These are phyloP conservation scores for Ilyonectria robusta DNA, from an alignment of 2,329 filamentous ascomycete genomes.

Conservation along the genomic window DNA sequence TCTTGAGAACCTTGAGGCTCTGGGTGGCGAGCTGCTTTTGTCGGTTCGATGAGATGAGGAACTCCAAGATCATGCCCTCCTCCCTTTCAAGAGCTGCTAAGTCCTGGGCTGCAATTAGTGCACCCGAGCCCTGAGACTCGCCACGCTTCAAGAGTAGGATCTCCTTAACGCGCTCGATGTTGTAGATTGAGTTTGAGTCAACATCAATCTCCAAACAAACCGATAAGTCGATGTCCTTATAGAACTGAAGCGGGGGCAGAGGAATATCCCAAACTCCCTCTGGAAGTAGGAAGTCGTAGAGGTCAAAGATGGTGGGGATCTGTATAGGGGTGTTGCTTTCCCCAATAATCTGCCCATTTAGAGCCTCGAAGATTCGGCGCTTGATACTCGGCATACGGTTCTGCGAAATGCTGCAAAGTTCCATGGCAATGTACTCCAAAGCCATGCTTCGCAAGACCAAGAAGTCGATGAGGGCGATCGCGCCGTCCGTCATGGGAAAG, in stretches of 20 bases:
- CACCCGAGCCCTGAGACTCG: conserved; percentile 67
- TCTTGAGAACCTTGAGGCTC: conserved; percentile 78
- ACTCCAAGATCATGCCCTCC: conserved; percentile 71
- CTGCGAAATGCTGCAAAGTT: conserved; percentile 83
- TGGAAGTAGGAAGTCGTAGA: conserved; percentile 87
- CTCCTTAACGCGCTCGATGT: conserved; percentile 80
- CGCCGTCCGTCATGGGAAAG: conserved; percentile 79
- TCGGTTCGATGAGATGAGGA: conserved; percentile 75
- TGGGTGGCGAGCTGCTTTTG: conserved; percentile 69
- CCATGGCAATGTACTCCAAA: conserved; percentile 87
- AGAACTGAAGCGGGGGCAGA: conserved; percentile 70
- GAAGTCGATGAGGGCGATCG: conserved; percentile 81
- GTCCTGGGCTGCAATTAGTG: conserved; percentile 65
- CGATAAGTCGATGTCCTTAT: conserved; percentile 77
- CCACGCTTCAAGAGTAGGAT: conserved; percentile 79
- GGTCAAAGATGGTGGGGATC: conserved; percentile 87
- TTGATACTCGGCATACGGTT: conserved; percentile 79
- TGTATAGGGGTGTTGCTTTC: conserved; percentile 76
- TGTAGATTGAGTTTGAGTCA: conserved; percentile 72
- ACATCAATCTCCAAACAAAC: conserved; percentile 74
- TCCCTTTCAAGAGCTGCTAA: conserved; percentile 68
- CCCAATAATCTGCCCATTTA: conserved; percentile 82
- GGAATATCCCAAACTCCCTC: conserved; percentile 65
- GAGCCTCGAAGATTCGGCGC: conserved; percentile 76
- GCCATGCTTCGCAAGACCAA: conserved; percentile 82